Base-by-base conservation (phyloP, 768 basidiomycete genomes). In the Boletus vinaceobasis region DNA sequence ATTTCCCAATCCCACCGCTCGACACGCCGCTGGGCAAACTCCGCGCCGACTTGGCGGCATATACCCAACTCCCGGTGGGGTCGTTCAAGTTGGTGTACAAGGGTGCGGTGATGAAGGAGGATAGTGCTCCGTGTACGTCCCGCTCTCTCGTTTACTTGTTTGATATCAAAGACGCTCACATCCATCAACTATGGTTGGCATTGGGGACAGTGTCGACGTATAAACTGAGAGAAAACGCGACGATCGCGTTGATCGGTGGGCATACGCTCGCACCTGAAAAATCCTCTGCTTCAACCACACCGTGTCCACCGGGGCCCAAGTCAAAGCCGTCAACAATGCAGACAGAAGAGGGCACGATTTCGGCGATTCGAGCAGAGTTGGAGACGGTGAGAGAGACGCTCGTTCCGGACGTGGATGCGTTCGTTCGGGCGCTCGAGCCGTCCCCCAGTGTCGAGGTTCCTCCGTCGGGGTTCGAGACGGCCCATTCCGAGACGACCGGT, bases 61-160 rank as follows among this genome's bases (percentile, higher is more conserved):
- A 87, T 64, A 94, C 90, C 3, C 85, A 85, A 50, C 79, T 98
- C 13, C 82, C 87, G 0, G 69, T 72, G 29, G 64, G 79, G 59
- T 80, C 81, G 29, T 91, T 97, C 79, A 92, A 93, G 69, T 80
- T 98, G 65, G 84, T 98, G 59, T 86, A 89, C 73, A 83, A 88
- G 43, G 96, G 96, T 37, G 93, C 91, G 2, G 82, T 97, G 70
- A 88, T 98, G 81, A 88, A 86, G 61, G 92, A 96, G 67, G 86
- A 93, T 67, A 67, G 73, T 54, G 80, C 83, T 8, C 80, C 86
- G 43, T 73, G 86, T 88, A 58, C 60, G 74, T 80, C 63, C 23
- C 48, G 11, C 39, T 31, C 39, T 21, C 45, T 19, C 39, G 6
- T n/a, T 52, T 14, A 4, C 29, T 21, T 33, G 23, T 40, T 21